A percentile compares a stretch with the other conserved stretches of the same genome.
Conservation (phyloP, 73 alveolate species). For the Paramecium octaurelia region DNA sequence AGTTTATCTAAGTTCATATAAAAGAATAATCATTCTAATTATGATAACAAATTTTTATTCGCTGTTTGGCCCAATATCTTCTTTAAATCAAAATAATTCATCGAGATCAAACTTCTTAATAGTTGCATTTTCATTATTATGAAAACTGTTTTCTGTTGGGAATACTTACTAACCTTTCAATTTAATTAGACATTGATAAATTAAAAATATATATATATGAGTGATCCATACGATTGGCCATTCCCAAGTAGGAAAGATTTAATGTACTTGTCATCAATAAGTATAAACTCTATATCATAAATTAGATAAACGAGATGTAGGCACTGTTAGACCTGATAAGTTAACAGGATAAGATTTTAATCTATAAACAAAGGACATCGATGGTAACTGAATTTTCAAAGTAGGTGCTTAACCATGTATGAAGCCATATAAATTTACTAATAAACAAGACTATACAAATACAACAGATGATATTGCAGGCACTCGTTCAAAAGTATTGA, state of each 20-base stretch:
- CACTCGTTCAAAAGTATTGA: slow-evolving; percentile 53
- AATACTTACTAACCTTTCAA: not conserved
- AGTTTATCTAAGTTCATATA: no score
- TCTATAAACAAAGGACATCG: slow-evolving; percentile 28
- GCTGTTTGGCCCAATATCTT: no score
- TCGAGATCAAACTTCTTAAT: not conserved
- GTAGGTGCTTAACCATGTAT: slow-evolving; percentile 67
- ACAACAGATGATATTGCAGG: slow-evolving; percentile 63
- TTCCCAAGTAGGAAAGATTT: slow-evolving; percentile 73
- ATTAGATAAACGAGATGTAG: slow-evolving; percentile 57
- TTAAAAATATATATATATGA: not conserved
- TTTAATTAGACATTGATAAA: not conserved
- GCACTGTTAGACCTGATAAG: slow-evolving; percentile 47
- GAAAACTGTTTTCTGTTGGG: not conserved
- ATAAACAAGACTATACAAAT: slow-evolving; percentile 61
- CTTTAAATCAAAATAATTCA: no score
- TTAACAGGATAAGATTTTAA: slow-evolving; percentile 42
- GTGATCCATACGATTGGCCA: slow-evolving; percentile 75
- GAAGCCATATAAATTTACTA: slow-evolving; percentile 66
- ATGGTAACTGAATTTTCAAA: slow-evolving; percentile 48
- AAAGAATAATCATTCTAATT: no score
- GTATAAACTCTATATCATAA: not conserved
- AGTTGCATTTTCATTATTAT: not conserved
- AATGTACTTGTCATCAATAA: slow-evolving; percentile 68
- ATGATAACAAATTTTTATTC: no score